Evolutionary conservation across 306 rosid genomes (phyloP).

Genomic region (Quercus rubra): DNA sequence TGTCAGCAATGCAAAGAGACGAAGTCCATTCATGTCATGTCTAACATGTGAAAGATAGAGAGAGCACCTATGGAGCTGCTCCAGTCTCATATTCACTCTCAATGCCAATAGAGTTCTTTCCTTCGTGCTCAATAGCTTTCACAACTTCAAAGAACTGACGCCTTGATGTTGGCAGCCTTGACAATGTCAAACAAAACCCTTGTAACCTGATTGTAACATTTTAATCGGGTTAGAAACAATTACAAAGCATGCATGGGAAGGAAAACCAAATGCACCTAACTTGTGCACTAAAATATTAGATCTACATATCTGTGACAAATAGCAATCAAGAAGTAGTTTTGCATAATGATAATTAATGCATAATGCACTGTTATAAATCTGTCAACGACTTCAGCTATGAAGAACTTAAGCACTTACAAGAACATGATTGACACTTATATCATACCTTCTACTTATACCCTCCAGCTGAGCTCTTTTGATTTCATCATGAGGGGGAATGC

Average conservation of each 20-base stretch:
- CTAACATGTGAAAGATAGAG: neutral
- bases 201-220: conserved; percentile 8
- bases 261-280: too few species aligned
- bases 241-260: neutral
- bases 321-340: too few species aligned
- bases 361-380: neutral
- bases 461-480: conserved; percentile 20
- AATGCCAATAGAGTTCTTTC: neutral
- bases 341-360: too few species aligned
- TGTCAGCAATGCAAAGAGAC: too few species aligned
- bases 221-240: neutral
- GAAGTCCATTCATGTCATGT: too few species aligned
- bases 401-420: neutral
- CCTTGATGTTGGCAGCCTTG: conserved; percentile 26
- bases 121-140: conserved; percentile 15
- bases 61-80: neutral
- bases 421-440: too few species aligned
- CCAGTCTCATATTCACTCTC: conserved; percentile 4
- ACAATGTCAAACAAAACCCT: conserved; percentile 24
- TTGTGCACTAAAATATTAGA: neutral
- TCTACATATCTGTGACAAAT: too few species aligned
- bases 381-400: neutral
- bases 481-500: conserved; percentile 16
- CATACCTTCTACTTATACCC: conserved; percentile 24
- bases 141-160: conserved; percentile 7